A percentile compares a stretch with the other conserved stretches of the same genome.
These are phyloP conservation scores for Hirsutella minnesotensis DNA, from an alignment of 2,329 filamentous ascomycete genomes.

Conservation along the genomic window DNA sequence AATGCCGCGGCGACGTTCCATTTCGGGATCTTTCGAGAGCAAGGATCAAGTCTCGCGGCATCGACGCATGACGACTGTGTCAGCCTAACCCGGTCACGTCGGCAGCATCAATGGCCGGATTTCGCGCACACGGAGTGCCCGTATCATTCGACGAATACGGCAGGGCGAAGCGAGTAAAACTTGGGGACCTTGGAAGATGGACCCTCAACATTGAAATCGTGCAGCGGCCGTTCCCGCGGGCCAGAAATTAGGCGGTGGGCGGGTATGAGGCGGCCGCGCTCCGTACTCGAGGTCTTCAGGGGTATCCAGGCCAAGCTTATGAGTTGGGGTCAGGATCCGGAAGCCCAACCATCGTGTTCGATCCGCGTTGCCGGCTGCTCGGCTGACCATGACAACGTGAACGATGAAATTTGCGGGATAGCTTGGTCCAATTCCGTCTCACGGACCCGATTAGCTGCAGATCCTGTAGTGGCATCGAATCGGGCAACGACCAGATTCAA, in stretches of 20 bases:
- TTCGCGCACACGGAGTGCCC: background rate
- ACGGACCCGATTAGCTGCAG: no score
- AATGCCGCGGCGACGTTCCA: background rate
- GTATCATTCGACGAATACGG: slow-evolving; percentile 8
- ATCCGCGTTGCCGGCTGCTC: no score
- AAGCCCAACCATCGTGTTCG: no score
- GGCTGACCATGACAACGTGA: no score
- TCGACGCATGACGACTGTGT: background rate
- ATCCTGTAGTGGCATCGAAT: no score
- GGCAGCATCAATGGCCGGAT: slow-evolving; percentile 3
- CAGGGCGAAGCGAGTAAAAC: slow-evolving; percentile 29
- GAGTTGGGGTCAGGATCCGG: no score
- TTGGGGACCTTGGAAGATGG: no score
- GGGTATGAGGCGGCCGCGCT: background rate
- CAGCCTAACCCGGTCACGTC: background rate
- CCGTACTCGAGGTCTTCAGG: no score
- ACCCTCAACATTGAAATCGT: no score
- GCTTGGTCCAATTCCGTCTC: background rate
- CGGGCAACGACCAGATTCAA: no score
- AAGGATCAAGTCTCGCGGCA: background rate
- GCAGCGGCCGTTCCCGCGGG: no score
- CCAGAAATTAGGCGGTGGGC: background rate
- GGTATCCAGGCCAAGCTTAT: no score
- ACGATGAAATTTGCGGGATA: background rate
- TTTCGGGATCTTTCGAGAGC: background rate